Conservation (phyloP, 2,329 filamentous ascomycete species). For the Penicillium sumatraense region DNA sequence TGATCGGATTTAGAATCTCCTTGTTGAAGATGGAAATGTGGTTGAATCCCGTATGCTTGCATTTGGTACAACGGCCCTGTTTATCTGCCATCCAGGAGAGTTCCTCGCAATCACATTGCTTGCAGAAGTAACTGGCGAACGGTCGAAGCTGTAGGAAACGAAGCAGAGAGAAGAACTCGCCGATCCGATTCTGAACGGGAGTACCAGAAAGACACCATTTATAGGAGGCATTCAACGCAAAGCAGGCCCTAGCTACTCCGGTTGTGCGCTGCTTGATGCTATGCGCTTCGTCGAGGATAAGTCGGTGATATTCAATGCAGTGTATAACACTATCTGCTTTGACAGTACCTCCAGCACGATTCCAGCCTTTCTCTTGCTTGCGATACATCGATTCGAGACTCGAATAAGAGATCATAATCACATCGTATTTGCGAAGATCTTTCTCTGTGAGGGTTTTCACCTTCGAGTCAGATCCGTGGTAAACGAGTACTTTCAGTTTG, state of each 20-base stretch:
- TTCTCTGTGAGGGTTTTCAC: conserved; percentile 75
- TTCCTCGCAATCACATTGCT: conserved; percentile 77
- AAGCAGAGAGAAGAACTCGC: conserved; percentile 93
- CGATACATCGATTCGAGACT: conserved; percentile 88
- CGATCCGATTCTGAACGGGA: conserved; percentile 94
- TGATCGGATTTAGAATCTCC: conserved; percentile 83
- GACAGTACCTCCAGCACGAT: conserved; percentile 75
- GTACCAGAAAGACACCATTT: conserved; percentile 97
- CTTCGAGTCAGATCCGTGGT: conserved; percentile 84
- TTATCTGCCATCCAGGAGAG: conserved; percentile 83
- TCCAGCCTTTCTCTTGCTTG: conserved; percentile 90
- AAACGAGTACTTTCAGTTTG: conserved; percentile 86
- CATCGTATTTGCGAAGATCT: conserved; percentile 80
- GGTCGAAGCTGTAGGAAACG: conserved; percentile 88
- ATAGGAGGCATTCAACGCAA: conserved; percentile 82
- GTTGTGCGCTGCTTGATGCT: conserved; percentile 86
- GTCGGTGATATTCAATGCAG: conserved; percentile 81
- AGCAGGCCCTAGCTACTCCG: conserved; percentile 92
- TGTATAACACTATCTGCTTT: conserved; percentile 83
- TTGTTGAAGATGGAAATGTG: conserved; percentile 90
- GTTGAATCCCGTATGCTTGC: conserved; percentile 66
- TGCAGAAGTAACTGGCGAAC: conserved; percentile 94
- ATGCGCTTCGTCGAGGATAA: conserved; percentile 94
- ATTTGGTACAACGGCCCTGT: conserved; percentile 71
- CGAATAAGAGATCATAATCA: conserved; percentile 91